A percentile compares a stretch with the other conserved stretches of the same genome.
Conservation (phyloP, 805 yeast species). For the Brettanomyces sp. region DNA sequence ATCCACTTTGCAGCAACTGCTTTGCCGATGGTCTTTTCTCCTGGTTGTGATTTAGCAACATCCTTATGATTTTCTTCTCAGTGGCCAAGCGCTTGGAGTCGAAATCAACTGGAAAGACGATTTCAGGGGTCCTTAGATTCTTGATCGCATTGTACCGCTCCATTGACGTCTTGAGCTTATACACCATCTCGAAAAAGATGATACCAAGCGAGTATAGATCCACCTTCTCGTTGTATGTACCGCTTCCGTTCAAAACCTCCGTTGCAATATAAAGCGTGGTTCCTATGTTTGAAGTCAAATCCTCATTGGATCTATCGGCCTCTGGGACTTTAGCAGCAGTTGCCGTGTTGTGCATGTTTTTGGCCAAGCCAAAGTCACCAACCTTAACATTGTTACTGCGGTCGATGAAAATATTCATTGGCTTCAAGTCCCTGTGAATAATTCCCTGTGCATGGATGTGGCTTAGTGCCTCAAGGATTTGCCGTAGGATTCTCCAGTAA, state of each 20-base stretch:
- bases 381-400: slow-evolving; percentile 80
- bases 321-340: slow-evolving; percentile 9
- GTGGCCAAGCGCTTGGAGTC: slow-evolving; percentile 36
- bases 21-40: slow-evolving; percentile 70
- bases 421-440: slow-evolving; percentile 91
- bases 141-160: slow-evolving; percentile 75
- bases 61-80: slow-evolving; percentile 60
- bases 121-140: slow-evolving; percentile 45
- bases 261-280: slow-evolving; percentile 89
- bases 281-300: slow-evolving; percentile 87
- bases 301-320: slow-evolving; percentile 38
- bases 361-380: slow-evolving; percentile 97
- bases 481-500: slow-evolving; percentile 86
- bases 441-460: slow-evolving; percentile 92
- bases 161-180: slow-evolving; percentile 81
- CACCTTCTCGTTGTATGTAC: slow-evolving; percentile 83
- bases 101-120: slow-evolving; percentile 69
- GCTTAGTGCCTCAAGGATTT: slow-evolving; percentile 78
- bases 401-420: slow-evolving; percentile 92
- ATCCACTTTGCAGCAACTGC: slow-evolving; percentile 66
- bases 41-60: slow-evolving; percentile 74
- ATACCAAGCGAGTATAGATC: slow-evolving; percentile 94
- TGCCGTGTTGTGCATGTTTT: slow-evolving; percentile 56
- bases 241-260: slow-evolving; percentile 68
- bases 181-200: slow-evolving; percentile 92